Percentiles rank a stretch among this genome's conserved stretches.
phyloP scores from a whole-genome alignment of 2,329 filamentous ascomycete genomes.

The Trichophyton benhamiae region DNA sequence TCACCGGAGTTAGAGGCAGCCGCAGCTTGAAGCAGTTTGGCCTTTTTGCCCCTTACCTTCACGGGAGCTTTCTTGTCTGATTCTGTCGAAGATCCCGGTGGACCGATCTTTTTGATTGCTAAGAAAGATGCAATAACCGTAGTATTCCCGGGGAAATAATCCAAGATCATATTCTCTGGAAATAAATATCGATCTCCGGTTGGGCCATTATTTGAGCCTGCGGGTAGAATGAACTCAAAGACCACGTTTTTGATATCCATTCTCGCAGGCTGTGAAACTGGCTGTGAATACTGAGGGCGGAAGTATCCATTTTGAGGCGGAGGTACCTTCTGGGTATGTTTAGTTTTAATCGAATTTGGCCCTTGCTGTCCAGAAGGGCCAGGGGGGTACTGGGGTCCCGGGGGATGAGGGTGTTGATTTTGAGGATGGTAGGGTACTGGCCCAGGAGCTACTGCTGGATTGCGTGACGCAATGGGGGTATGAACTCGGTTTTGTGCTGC shows the following conservation, averaged over 20 bases:
- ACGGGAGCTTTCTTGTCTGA: constrained; percentile 17
- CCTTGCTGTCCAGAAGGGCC: constrained; percentile 10
- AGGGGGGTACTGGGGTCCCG: constrained; percentile 10
- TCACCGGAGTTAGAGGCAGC: constrained; percentile 14
- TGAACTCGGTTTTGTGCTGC: constrained; percentile 1
- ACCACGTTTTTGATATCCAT: constrained; percentile 36
- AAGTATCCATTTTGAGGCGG: constrained; percentile 19
- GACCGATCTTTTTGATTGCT: constrained; percentile 32
- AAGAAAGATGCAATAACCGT: constrained; percentile 38
- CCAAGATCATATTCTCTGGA: constrained; percentile 38
- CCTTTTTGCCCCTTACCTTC: constrained; percentile 30
- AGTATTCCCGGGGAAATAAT: constrained; percentile 35
- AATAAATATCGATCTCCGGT: constrained; percentile 39
- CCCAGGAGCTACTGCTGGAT: constrained; percentile 5
- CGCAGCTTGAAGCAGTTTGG: constrained; percentile 14
- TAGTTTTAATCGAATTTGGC: constrained; percentile 26
- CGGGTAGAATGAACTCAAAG: constrained; percentile 36
- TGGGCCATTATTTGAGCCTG: constrained; percentile 30
- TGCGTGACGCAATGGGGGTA: constrained; percentile 6
- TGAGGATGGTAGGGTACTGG: constrained; percentile 16
- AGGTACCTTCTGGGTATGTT: constrained; percentile 24
- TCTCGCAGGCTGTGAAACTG: constrained; percentile 23
- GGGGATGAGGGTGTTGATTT: constrained; percentile 12
- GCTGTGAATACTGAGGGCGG: constrained; percentile 21
- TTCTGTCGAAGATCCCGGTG: constrained; percentile 17